A percentile compares a stretch with the other conserved stretches of the same genome.
These are phyloP conservation scores for Saturnispora zaruensis DNA, from an alignment of 805 yeast species.

Conservation along the genomic window DNA sequence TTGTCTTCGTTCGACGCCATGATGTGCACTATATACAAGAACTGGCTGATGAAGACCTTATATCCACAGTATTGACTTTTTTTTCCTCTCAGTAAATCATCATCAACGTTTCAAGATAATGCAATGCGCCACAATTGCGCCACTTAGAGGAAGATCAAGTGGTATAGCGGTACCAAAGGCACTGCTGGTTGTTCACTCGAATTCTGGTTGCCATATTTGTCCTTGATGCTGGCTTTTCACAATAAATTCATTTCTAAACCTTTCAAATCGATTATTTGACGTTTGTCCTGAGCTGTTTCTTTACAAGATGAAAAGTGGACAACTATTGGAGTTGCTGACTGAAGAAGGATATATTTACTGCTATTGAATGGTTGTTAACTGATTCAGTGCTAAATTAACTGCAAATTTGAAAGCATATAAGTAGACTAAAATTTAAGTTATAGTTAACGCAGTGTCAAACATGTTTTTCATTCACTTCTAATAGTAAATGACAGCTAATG, in stretches of 20 bases:
- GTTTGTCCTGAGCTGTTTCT: too few relatives aligned
- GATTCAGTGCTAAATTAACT: neutral
- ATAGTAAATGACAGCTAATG: neutral
- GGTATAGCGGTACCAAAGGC: too few relatives aligned
- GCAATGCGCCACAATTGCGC: neutral
- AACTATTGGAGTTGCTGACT: too few relatives aligned
- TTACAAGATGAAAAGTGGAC: too few relatives aligned
- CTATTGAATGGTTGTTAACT: too few relatives aligned
- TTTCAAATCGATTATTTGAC: too few relatives aligned
- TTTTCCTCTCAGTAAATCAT: neutral
- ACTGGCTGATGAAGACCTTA: neutral
- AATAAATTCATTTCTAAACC: too few relatives aligned
- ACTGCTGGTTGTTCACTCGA: too few relatives aligned
- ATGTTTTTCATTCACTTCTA: neutral
- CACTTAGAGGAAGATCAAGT: neutral
- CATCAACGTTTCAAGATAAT: neutral
- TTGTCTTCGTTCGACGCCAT: conserved; percentile 1
- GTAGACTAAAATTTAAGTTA: neutral
- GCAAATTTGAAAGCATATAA: neutral
- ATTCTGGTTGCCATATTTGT: too few relatives aligned
- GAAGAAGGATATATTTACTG: too few relatives aligned
- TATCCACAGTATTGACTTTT: neutral
- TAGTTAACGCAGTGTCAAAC: neutral
- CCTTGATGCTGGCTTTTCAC: too few relatives aligned
- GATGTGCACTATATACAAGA: conserved; percentile 1